A percentile compares a stretch with the other conserved stretches of the same genome.
These are phyloP conservation scores for Leccinum broughii DNA, from an alignment of 768 basidiomycete genomes.

Conservation along the genomic window DNA sequence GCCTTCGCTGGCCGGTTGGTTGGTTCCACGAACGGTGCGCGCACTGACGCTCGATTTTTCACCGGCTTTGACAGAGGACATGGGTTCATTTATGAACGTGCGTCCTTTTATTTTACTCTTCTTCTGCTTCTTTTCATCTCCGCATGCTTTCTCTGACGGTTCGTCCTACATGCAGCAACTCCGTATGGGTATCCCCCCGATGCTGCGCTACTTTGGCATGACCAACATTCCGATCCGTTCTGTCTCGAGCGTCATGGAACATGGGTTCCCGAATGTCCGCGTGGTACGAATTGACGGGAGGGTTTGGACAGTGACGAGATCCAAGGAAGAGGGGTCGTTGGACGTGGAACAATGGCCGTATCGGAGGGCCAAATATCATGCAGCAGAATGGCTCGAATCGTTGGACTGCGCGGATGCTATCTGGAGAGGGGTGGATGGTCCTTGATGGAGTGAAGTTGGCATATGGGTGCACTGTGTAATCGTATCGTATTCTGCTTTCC, in stretches of 20 bases:
- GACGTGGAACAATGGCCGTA: conserved; percentile 61
- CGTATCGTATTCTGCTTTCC: neutral
- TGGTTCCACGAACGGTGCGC: conserved; percentile 56
- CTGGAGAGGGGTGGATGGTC: conserved; percentile 24
- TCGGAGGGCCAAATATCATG: conserved; percentile 50
- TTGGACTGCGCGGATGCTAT: conserved; percentile 60
- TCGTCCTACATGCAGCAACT: conserved; percentile 47
- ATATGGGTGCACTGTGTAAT: neutral
- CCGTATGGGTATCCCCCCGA: conserved; percentile 53
- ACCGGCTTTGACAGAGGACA: conserved; percentile 40
- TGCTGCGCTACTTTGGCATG: conserved; percentile 55
- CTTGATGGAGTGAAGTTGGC: neutral
- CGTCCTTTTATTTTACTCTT: conserved; percentile 2
- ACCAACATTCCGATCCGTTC: conserved; percentile 47
- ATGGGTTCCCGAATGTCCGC: conserved; percentile 62
- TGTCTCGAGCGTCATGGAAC: conserved; percentile 47
- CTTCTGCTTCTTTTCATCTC: neutral
- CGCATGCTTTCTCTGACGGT: neutral
- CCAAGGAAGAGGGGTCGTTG: conserved; percentile 31
- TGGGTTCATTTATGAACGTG: conserved; percentile 44
- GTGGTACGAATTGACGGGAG: conserved; percentile 53
- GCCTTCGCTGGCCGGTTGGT: conserved; percentile 66
- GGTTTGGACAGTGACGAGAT: conserved; percentile 51
- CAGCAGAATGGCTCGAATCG: conserved; percentile 65
- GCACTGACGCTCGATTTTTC: conserved; percentile 47